These are phyloP conservation scores for Pleurotus djamor DNA, from an alignment of 768 basidiomycete species.

Conservation along the genomic window DNA sequence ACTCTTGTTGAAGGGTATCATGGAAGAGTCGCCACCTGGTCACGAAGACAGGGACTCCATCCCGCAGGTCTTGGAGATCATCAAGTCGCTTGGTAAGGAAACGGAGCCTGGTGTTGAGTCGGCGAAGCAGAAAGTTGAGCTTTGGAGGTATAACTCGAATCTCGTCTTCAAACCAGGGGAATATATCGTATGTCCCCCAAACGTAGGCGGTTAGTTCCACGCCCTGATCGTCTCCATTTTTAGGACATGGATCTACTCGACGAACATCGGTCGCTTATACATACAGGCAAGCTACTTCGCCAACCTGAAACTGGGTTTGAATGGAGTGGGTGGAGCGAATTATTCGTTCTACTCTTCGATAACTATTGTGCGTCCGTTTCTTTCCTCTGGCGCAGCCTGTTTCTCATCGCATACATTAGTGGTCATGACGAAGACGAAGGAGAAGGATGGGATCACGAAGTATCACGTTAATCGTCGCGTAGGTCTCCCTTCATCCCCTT, in stretches of 20 bases:
- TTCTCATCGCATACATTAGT: slow-evolving; percentile 44
- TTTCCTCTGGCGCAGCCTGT: not conserved
- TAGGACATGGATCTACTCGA: slow-evolving; percentile 89
- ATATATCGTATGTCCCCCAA: slow-evolving; percentile 38
- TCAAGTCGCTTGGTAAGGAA: slow-evolving; percentile 84
- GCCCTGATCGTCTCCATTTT: not conserved
- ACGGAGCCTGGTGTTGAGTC: slow-evolving; percentile 84
- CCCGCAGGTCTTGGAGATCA: slow-evolving; percentile 83
- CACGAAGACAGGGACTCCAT: slow-evolving; percentile 81
- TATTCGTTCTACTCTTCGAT: slow-evolving; percentile 90
- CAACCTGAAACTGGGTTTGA: slow-evolving; percentile 89
- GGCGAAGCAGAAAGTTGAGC: slow-evolving; percentile 85
- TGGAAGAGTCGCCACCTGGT: slow-evolving; percentile 68
- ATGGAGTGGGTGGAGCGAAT: slow-evolving; percentile 88
- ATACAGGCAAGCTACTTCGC: slow-evolving; percentile 78
- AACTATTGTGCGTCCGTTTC: slow-evolving; percentile 73
- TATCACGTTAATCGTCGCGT: slow-evolving; percentile 83
- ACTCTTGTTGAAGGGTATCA: slow-evolving; percentile 76
- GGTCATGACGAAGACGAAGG: slow-evolving; percentile 85
- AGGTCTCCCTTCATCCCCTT: slow-evolving; percentile 19
- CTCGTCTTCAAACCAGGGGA: slow-evolving; percentile 81
- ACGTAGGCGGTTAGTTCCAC: not conserved
- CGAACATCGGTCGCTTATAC: slow-evolving; percentile 78
- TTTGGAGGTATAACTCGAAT: slow-evolving; percentile 84
- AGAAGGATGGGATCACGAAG: slow-evolving; percentile 70